Evolutionary conservation across 345 rosid species (phyloP).

Genomic region (Melastoma malabathricum): DNA sequence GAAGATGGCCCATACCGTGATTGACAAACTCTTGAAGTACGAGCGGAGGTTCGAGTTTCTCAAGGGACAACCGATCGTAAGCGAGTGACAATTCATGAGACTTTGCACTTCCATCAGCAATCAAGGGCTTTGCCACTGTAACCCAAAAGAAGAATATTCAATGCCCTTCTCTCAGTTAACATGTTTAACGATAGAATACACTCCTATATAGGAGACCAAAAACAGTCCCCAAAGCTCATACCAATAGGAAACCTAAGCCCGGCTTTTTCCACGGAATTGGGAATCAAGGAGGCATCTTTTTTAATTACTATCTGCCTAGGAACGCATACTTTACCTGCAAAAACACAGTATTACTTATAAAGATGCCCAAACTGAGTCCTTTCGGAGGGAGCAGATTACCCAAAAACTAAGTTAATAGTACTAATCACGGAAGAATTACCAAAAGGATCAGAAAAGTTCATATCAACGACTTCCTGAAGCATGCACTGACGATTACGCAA

Average conservation of each 20-base stretch:
- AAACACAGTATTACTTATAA: conserved; percentile 2
- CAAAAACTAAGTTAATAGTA: neutral
- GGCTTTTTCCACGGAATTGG: conserved; percentile 39
- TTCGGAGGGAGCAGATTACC: neutral
- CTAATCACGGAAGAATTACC: conserved; percentile 22
- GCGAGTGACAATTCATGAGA: conserved; percentile 79
- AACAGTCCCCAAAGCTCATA: conserved; percentile 9
- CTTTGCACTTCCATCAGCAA: conserved; percentile 81
- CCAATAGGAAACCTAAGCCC: conserved; percentile 76
- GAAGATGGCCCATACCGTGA: conserved; percentile 43
- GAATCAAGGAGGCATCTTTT: conserved; percentile 47
- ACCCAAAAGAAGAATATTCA: neutral
- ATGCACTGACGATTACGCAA: conserved; percentile 66
- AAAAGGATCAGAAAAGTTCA: conserved; percentile 41
- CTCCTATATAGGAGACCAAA: neutral
- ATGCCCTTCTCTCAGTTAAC: neutral
- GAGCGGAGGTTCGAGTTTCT: conserved; percentile 75
- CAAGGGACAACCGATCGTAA: conserved; percentile 50
- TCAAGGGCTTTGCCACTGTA: conserved; percentile 85
- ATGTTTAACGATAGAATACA: neutral
- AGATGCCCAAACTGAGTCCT: neutral
- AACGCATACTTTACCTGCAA: conserved; percentile 53
- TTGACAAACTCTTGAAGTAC: conserved; percentile 87
- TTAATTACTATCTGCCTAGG: conserved; percentile 70
- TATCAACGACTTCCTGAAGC: conserved; percentile 70